Percentiles rank a stretch among this genome's conserved stretches.
These are phyloP conservation scores for Macroventuria anomochaeta DNA, from an alignment of 2,329 filamentous ascomycete species.

Conservation along the genomic window DNA sequence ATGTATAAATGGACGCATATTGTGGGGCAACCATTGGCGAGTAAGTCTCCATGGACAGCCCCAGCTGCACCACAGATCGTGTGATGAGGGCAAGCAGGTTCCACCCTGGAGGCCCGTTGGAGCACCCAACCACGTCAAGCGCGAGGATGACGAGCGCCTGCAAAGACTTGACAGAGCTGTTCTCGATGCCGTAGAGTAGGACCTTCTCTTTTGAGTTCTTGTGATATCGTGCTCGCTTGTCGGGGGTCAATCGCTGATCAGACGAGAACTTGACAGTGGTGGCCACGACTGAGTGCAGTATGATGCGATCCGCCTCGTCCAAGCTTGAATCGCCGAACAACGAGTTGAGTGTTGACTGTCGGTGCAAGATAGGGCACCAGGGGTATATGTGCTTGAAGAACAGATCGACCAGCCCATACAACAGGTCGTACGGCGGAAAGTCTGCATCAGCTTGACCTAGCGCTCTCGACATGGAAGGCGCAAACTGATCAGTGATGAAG, in stretches of 20 bases:
- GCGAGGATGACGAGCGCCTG: constrained; percentile 88
- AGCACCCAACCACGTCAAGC: constrained; percentile 81
- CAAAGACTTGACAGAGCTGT: constrained; percentile 85
- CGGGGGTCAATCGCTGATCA: constrained; percentile 75
- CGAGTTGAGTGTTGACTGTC: constrained; percentile 78
- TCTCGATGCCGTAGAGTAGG: constrained; percentile 84
- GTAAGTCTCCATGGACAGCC: constrained; percentile 81
- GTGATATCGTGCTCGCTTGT: constrained; percentile 77
- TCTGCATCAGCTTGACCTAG: constrained; percentile 50
- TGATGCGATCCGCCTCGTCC: constrained; percentile 80
- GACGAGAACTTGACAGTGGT: constrained; percentile 85
- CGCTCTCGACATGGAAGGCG: constrained; percentile 35
- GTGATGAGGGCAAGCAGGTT: constrained; percentile 90
- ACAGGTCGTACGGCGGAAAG: constrained; percentile 65
- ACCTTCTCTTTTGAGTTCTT: constrained; percentile 84
- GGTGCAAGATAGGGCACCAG: constrained; percentile 87
- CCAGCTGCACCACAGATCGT: constrained; percentile 85
- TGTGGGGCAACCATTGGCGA: constrained; percentile 79
- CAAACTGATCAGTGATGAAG: constrained; percentile 42
- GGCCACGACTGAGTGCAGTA: constrained; percentile 87
- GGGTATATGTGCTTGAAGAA: constrained; percentile 71
- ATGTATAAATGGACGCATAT: constrained; percentile 86
- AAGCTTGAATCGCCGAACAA: constrained; percentile 75
- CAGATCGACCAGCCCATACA: constrained; percentile 66
- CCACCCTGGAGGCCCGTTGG: constrained; percentile 91